Percentiles rank a stretch among this genome's conserved stretches.
These are phyloP conservation scores for Rubroboletus satanas DNA, from an alignment of 768 basidiomycete species.

Conservation along the genomic window DNA sequence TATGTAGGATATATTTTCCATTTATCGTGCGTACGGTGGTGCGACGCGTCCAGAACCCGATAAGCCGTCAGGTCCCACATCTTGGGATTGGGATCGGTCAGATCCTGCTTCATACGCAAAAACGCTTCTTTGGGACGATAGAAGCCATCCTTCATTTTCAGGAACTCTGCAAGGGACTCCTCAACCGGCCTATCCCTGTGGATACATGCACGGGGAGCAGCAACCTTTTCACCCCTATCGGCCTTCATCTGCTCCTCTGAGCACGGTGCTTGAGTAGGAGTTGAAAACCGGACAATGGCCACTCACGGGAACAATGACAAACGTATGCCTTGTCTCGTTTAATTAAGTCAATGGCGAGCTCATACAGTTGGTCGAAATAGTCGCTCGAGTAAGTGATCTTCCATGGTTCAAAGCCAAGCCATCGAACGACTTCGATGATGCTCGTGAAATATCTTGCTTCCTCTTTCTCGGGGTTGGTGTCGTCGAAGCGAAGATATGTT, in stretches of 20 bases:
- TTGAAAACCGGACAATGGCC: background rate
- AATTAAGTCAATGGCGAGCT: conserved; percentile 84
- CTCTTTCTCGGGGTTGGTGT: conserved; percentile 98
- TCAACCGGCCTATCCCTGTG: conserved; percentile 83
- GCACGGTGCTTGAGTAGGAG: conserved; percentile 3
- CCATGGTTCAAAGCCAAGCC: conserved; percentile 98
- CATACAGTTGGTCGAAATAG: conserved; percentile 85
- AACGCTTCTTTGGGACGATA: conserved; percentile 91
- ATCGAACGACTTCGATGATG: conserved; percentile 90
- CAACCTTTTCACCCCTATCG: conserved; percentile 81
- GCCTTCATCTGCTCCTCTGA: conserved; percentile 89
- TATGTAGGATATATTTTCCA: conserved; percentile 99
- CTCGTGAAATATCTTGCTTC: conserved; percentile 95
- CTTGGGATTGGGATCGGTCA: conserved; percentile 89
- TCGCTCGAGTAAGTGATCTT: conserved; percentile 99
- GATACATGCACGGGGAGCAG: conserved; percentile 76
- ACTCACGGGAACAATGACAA: conserved; percentile 91
- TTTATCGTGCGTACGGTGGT: conserved; percentile 88
- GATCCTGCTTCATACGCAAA: conserved; percentile 95
- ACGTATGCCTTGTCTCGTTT: conserved; percentile 91
- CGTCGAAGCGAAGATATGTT: conserved; percentile 93
- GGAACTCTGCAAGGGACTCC: conserved; percentile 86
- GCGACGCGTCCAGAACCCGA: conserved; percentile 83
- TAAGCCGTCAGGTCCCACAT: conserved; percentile 99
- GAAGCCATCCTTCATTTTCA: conserved; percentile 86